phyloP scores from a whole-genome alignment of 2,329 filamentous ascomycete genomes.

The Talaromyces sp. region DNA sequence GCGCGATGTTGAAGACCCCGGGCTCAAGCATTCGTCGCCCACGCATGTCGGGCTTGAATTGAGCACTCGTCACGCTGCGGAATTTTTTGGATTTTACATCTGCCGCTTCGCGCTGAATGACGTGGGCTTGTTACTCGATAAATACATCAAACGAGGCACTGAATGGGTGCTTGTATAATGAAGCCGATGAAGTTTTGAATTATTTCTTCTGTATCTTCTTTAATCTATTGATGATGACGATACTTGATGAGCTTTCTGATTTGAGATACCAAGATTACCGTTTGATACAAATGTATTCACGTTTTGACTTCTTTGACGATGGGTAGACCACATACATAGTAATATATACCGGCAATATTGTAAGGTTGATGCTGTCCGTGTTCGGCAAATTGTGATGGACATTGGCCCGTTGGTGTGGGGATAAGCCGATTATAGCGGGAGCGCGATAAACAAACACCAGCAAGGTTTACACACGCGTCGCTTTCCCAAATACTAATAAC shows the following conservation, averaged over 20 bases:
- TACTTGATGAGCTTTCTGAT: conserved; percentile 16
- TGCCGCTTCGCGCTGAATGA: conserved; percentile 92
- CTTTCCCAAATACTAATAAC: background rate
- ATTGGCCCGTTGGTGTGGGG: conserved; percentile 8
- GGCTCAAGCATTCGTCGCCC: conserved; percentile 82
- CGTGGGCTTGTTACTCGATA: conserved; percentile 80
- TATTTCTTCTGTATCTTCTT: conserved; percentile 10
- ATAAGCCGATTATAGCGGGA: background rate
- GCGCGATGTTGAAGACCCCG: conserved; percentile 91
- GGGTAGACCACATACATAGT: too few relatives aligned
- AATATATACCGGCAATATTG: too few relatives aligned
- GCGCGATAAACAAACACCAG: background rate
- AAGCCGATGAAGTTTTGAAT: background rate
- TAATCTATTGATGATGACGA: conserved; percentile 13
- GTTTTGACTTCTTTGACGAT: background rate
- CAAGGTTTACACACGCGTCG: background rate
- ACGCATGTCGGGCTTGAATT: conserved; percentile 95
- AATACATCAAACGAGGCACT: conserved; percentile 92
- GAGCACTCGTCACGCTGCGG: conserved; percentile 85
- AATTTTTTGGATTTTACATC: conserved; percentile 97
- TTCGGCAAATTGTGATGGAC: background rate
- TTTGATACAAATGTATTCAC: conserved; percentile 14
- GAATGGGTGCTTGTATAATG: conserved; percentile 72
- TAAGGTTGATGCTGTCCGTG: background rate
- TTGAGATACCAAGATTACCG: conserved; percentile 20